Conservation (phyloP, 805 yeast species). For the Scheffersomyces spartinae region DNA sequence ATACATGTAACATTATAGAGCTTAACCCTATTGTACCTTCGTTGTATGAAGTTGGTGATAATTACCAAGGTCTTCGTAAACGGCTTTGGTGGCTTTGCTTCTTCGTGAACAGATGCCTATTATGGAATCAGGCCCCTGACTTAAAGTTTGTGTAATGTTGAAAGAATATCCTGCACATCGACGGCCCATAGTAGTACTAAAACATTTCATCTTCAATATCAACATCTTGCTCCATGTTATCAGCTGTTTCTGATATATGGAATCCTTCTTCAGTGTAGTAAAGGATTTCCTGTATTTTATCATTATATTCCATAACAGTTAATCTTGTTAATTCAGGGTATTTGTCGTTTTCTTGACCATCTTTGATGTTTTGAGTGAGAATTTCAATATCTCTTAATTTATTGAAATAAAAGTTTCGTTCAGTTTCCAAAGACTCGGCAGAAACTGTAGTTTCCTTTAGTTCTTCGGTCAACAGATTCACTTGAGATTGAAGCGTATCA, state of each 20-base stretch:
- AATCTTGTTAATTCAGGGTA: slow-evolving; percentile 17
- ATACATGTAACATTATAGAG: too few species aligned
- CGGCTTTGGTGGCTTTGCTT: background rate
- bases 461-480: too few species aligned
- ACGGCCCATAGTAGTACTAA: too few species aligned
- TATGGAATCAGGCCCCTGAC: too few species aligned
- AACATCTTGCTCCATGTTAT: slow-evolving; percentile 7
- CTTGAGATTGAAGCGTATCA: too few species aligned
- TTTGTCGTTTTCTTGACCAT: slow-evolving; percentile 25
- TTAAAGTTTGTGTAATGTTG: too few species aligned
- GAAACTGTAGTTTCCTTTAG: slow-evolving; percentile 45
- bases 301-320: slow-evolving; percentile 6
- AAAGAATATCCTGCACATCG: slow-evolving; percentile 4
- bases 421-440: slow-evolving; percentile 61
- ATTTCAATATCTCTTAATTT: slow-evolving; percentile 85
- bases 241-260: slow-evolving; percentile 36
- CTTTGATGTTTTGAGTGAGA: slow-evolving; percentile 41
- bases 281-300: slow-evolving; percentile 59
- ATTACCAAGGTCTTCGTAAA: background rate
- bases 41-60: background rate
- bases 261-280: slow-evolving; percentile 82
- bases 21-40: too few species aligned
- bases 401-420: slow-evolving; percentile 82
- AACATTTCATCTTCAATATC: slow-evolving; percentile 6
- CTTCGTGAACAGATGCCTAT: background rate